phyloP scores from a whole-genome alignment of 1,284 basidiomycete species.

The Prillingera fragicola region DNA sequence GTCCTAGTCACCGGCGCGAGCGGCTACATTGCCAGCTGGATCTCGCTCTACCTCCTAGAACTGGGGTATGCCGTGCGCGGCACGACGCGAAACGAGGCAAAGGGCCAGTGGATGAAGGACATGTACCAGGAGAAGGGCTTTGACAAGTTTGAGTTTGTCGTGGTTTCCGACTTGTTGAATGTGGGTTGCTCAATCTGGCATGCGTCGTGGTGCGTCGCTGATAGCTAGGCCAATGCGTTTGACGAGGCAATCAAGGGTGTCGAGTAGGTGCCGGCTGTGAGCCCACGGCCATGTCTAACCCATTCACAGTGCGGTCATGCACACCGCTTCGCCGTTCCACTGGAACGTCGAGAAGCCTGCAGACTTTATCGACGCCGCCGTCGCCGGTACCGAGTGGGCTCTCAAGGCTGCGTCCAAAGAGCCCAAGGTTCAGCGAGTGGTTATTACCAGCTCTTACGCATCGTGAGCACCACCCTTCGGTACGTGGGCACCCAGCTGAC shows the following conservation, averaged over 20 bases:
- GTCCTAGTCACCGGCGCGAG: slow-evolving; percentile 43
- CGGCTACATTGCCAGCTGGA: slow-evolving; percentile 40
- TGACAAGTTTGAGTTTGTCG: slow-evolving; percentile 51
- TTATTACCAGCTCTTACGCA: slow-evolving; percentile 49
- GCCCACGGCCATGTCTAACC: background rate
- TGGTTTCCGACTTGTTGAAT: slow-evolving; percentile 55
- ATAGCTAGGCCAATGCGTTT: slow-evolving; percentile 39
- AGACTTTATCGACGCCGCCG: slow-evolving; percentile 49
- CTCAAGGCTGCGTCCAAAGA: slow-evolving; percentile 34
- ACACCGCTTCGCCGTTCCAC: slow-evolving; percentile 30
- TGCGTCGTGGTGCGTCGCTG: background rate
- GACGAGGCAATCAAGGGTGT: slow-evolving; percentile 48
- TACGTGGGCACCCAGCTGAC: background rate
- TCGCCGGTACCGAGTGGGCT: slow-evolving; percentile 47
- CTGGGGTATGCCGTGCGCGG: slow-evolving; percentile 45
- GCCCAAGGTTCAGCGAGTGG: slow-evolving; percentile 40
- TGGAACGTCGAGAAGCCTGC: slow-evolving; percentile 25
- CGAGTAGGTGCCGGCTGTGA: slow-evolving; percentile 34
- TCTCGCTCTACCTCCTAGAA: slow-evolving; percentile 34
- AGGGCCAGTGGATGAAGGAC: slow-evolving; percentile 46
- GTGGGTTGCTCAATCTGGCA: slow-evolving; percentile 24
- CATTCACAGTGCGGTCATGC: slow-evolving; percentile 19
- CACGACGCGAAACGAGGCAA: slow-evolving; percentile 46
- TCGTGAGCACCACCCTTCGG: slow-evolving; percentile 10
- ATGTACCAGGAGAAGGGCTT: slow-evolving; percentile 25